phyloP scores from a whole-genome alignment of 1,139 yeast species.

The Hemisphaericaspora lyxosophila region DNA sequence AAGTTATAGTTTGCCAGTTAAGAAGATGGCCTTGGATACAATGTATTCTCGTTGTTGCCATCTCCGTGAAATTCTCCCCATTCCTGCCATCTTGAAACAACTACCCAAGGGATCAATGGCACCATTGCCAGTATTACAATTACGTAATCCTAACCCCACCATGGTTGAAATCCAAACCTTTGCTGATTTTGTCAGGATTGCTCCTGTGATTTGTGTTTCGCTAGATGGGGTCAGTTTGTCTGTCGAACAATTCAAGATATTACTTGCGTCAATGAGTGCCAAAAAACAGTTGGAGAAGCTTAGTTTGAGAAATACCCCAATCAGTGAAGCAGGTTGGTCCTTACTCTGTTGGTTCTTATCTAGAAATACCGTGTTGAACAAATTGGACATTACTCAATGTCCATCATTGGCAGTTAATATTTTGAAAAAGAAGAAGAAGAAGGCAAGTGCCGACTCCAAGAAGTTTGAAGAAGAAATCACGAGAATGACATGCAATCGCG shows the following conservation, averaged over 20 bases:
- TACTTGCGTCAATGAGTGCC: constrained; percentile 60
- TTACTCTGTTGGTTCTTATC: constrained; percentile 68
- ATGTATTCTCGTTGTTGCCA: constrained; percentile 78
- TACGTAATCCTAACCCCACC: constrained; percentile 73
- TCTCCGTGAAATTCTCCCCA: constrained; percentile 68
- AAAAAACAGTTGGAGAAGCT: constrained; percentile 64
- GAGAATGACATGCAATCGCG: constrained; percentile 60
- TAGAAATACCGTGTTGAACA: constrained; percentile 53
- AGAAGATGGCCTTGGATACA: constrained; percentile 56
- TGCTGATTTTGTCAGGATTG: constrained; percentile 72
- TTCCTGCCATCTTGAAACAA: constrained; percentile 75
- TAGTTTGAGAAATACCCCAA: constrained; percentile 69
- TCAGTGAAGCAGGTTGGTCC: constrained; percentile 70
- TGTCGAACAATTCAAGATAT: constrained; percentile 60
- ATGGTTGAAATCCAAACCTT: constrained; percentile 72
- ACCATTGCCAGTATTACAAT: constrained; percentile 62
- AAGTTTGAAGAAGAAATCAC: constrained; percentile 29
- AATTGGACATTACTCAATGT: constrained; percentile 71
- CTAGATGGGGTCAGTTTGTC: constrained; percentile 70
- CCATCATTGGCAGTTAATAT: constrained; percentile 59
- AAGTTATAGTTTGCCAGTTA: constrained; percentile 34
- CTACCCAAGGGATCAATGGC: constrained; percentile 68
- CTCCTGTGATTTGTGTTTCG: constrained; percentile 67
- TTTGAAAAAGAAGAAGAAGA: constrained; percentile 42
- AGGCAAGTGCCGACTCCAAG: constrained; percentile 16